Conservation (phyloP, 768 basidiomycete species). For the Rhodocollybia butyracea region DNA sequence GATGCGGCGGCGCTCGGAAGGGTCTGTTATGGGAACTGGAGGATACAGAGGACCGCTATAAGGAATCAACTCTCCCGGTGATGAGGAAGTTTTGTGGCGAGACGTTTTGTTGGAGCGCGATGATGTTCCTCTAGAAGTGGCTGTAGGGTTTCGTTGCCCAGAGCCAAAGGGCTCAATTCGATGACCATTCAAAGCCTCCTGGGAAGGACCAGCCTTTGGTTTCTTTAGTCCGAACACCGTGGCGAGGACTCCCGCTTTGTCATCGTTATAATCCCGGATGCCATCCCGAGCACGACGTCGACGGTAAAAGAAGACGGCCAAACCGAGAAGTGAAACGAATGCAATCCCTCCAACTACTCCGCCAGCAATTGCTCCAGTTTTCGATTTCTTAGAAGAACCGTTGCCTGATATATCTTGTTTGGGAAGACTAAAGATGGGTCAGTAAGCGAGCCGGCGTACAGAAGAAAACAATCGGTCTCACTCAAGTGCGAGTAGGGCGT, state of each 20-base stretch:
- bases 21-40: not conserved
- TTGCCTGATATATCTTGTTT: conserved; percentile 10
- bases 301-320: conserved; percentile 11
- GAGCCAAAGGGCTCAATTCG: conserved; percentile 1
- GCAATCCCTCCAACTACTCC: conserved; percentile 11
- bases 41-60: not conserved
- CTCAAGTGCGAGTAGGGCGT: conserved; percentile 13
- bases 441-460: no score
- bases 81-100: not conserved
- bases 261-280: not conserved
- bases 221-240: not conserved
- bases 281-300: conserved; percentile 2
- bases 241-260: not conserved
- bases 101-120: not conserved
- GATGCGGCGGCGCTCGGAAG: not conserved
- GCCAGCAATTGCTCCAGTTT: conserved; percentile 12
- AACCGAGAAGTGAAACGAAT: conserved; percentile 1
- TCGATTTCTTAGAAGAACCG: not conserved
- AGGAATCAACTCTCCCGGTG: not conserved
- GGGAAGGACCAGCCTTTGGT: not conserved
- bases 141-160: not conserved
- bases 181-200: not conserved
- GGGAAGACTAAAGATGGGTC: conserved; percentile 7
- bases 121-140: not conserved
- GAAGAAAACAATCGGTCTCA: conserved; percentile 9